phyloP scores from a whole-genome alignment of 352 stramenopile genomes.

The Globisporangium apiculatum region DNA sequence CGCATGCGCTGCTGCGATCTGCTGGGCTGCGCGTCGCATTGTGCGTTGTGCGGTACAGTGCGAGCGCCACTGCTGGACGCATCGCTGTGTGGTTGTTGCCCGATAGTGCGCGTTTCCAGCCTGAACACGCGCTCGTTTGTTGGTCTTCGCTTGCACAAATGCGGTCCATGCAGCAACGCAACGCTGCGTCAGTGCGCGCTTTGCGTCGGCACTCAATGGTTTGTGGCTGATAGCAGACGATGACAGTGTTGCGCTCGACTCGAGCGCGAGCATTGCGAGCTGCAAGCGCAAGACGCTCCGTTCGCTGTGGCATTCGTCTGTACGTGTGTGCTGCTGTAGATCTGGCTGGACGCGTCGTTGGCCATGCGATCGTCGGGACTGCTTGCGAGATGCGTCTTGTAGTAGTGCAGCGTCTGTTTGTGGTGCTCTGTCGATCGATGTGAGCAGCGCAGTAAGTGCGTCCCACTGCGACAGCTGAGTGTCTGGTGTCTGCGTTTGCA shows the following conservation, averaged over 20 bases:
- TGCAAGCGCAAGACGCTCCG: constrained; percentile 4
- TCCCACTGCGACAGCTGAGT: neutral
- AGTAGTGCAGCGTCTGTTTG: neutral
- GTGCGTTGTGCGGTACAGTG: neutral
- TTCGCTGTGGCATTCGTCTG: neutral
- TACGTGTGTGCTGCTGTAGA: neutral
- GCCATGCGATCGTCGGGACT: neutral
- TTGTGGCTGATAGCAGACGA: neutral
- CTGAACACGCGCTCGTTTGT: neutral
- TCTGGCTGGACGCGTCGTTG: neutral
- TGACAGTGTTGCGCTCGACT: neutral
- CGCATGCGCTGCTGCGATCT: neutral
- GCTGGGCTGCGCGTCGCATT: neutral
- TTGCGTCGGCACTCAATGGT: neutral
- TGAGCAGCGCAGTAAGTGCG: neutral
- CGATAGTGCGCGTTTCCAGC: too few species aligned
- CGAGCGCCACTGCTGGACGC: neutral
- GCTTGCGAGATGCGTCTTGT: neutral
- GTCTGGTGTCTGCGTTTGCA: neutral
- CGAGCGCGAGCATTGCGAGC: neutral
- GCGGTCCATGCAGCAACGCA: neutral
- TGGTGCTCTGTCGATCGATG: constrained; percentile 1
- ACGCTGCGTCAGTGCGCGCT: neutral
- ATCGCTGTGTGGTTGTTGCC: neutral
- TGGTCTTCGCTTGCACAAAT: neutral